A percentile compares a stretch with the other conserved stretches of the same genome.
phyloP scores from a whole-genome alignment of 2,329 filamentous ascomycete genomes.

The Ophiocordyceps camponoti-floridani region DNA sequence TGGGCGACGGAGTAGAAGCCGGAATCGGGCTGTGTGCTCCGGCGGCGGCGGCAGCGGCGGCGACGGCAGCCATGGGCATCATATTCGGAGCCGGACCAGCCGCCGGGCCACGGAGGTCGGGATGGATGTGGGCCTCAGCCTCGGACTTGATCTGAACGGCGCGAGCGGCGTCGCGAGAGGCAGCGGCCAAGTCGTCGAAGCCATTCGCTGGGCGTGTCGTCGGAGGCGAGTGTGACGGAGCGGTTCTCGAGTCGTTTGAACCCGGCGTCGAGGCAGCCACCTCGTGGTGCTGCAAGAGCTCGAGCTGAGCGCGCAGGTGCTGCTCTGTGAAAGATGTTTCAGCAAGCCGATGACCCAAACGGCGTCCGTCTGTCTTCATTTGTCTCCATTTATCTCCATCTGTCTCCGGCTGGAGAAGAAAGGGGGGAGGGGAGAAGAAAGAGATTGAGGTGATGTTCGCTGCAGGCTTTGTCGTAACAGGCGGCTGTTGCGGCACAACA shows the following conservation, averaged over 20 bases:
- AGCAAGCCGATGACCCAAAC: not conserved
- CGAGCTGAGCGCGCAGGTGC: constrained; percentile 24
- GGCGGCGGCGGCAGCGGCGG: constrained; percentile 6
- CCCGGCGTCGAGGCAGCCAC: constrained; percentile 12
- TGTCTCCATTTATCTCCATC: too few relatives aligned
- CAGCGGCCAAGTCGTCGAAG: constrained; percentile 21
- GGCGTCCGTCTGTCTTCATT: not conserved
- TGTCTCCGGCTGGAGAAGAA: too few relatives aligned
- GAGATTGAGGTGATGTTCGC: not conserved
- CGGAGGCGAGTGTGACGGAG: constrained; percentile 11
- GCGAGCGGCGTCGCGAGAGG: constrained; percentile 16
- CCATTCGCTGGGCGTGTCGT: constrained; percentile 22
- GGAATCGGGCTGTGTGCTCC: constrained; percentile 11
- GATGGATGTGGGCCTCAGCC: constrained; percentile 28
- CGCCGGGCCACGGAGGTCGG: constrained; percentile 22
- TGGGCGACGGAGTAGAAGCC: constrained; percentile 9
- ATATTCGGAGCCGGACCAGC: constrained; percentile 12
- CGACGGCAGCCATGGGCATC: constrained; percentile 18
- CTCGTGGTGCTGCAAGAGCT: constrained; percentile 23
- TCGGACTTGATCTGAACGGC: constrained; percentile 17
- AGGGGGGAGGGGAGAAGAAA: not conserved
- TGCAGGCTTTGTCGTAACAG: not conserved
- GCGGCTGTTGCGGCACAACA: not conserved
- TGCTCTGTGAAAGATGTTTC: constrained; percentile 13
- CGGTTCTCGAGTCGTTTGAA: constrained; percentile 12